These are phyloP conservation scores for Acacia crassicarpa DNA, from an alignment of 306 rosid genomes.

Conservation along the genomic window DNA sequence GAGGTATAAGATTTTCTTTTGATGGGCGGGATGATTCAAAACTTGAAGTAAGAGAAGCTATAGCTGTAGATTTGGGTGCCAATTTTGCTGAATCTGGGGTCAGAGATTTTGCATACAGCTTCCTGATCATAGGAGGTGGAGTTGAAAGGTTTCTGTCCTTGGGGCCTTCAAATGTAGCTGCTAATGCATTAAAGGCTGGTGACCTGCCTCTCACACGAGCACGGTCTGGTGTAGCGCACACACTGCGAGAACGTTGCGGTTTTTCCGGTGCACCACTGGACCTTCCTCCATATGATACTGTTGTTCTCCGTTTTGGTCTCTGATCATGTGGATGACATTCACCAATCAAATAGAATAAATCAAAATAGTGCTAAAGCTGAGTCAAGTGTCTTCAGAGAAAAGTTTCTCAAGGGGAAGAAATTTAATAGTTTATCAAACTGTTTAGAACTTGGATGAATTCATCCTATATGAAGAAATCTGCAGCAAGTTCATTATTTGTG, in stretches of 20 bases:
- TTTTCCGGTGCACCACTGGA: constrained; percentile 77
- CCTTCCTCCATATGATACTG: constrained; percentile 81
- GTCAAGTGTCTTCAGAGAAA: constrained; percentile 12
- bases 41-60: constrained; percentile 60
- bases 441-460: neutral
- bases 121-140: constrained; percentile 88
- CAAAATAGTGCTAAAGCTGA: constrained; percentile 19
- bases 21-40: constrained; percentile 65
- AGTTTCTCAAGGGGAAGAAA: neutral
- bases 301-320: constrained; percentile 87
- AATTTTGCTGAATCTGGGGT: constrained; percentile 57
- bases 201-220: constrained; percentile 96
- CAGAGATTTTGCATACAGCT: constrained; percentile 78
- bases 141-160: constrained; percentile 88
- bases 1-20: constrained; percentile 70
- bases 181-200: constrained; percentile 93
- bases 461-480: neutral
- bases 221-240: constrained; percentile 92
- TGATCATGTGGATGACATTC: constrained; percentile 36
- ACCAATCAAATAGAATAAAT: constrained; percentile 29
- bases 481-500: neutral
- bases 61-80: constrained; percentile 64
- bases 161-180: constrained; percentile 82
- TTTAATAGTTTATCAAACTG: neutral
- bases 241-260: constrained; percentile 91